Base-by-base conservation (phyloP, 495 filamentous ascomycete species). In the Penicillium coprophilum region DNA sequence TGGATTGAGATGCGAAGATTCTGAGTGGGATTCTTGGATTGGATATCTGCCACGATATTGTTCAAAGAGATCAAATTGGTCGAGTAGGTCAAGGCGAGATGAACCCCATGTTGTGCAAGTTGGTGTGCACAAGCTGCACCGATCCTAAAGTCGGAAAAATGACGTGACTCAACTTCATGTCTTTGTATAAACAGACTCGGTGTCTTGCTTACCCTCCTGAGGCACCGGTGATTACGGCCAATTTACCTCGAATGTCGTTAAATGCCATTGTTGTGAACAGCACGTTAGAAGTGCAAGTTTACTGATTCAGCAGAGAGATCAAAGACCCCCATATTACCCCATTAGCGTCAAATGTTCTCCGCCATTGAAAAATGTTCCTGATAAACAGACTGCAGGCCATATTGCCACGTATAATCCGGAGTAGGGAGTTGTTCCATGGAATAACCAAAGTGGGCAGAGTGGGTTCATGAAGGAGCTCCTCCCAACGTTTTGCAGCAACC, bases 11-110 rank as follows among this genome's bases (percentile, higher is more conserved):
- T 78, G 27, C 72, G 73, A 24, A 80, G 72, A 7, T 59, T 55
- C 12, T 64, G 55, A 30, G 65, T 51, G 15, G 68, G 58, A 45
- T 67, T 58, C 46, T 69, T 65, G 19, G 59, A 55, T 24, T 65
- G 53, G 7, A 81, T 56, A n/a, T 81, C 71, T 5, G 63, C 54
- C 3, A 73, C 69, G 5, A 87, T 67, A 0, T 65, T 59, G 0
- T 77, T 68, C 24, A 86, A 72, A 13, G 75, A 65, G n/a, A 72
- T 64, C 11, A 71, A 48, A 60, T 82, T 84, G 40, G 68, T 77
- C 34, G 79, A 80, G 67, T 84, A 88, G 13, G 84, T 87, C n/a
- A 89, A 66, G 32, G 84, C 85, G 3, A 89, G 75, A 58, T 82
- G 70, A 45, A 73, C 75, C 32, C 82, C 81, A 45, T 81, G 70